Evolutionary conservation across 1,284 basidiomycete species (phyloP).

Genomic region (Ceratobasidium theobromae): DNA sequence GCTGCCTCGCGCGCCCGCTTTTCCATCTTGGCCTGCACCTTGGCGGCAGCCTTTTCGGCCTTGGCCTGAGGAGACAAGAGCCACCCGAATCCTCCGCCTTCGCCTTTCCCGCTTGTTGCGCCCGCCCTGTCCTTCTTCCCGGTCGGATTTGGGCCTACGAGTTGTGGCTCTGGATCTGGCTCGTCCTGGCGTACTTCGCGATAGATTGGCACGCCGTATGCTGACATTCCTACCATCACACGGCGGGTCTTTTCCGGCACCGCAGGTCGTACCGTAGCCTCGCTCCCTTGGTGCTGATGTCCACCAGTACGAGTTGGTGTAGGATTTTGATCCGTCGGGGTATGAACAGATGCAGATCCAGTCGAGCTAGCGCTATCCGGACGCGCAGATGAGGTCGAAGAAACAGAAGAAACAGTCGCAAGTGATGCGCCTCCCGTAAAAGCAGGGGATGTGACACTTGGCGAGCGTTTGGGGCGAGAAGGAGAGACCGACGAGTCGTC

Average conservation of each 20-base stretch:
- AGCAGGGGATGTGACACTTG: background rate
- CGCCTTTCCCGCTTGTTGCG: slow-evolving; percentile 1
- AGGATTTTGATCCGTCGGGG: slow-evolving; percentile 6
- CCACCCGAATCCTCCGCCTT: slow-evolving; percentile 23
- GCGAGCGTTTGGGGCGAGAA: slow-evolving; percentile 2
- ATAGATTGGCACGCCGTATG: slow-evolving; percentile 28
- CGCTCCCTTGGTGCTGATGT: slow-evolving; percentile 26
- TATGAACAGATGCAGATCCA: slow-evolving; percentile 2
- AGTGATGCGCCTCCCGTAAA: slow-evolving; percentile 16
- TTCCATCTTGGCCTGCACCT: slow-evolving; percentile 28
- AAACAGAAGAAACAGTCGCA: slow-evolving; percentile 15
- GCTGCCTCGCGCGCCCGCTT: slow-evolving; percentile 26
- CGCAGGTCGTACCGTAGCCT: slow-evolving; percentile 15
- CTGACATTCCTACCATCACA: slow-evolving; percentile 28
- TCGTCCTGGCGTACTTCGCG: slow-evolving; percentile 19
- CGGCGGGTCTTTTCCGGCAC: slow-evolving; percentile 16
- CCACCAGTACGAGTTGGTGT: slow-evolving; percentile 1
- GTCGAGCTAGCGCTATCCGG: slow-evolving; percentile 21
- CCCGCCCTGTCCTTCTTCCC: slow-evolving; percentile 1
- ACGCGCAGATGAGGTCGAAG: slow-evolving; percentile 12
- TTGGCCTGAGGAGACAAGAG: slow-evolving; percentile 26
- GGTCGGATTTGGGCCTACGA: background rate
- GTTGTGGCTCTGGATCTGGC: background rate
- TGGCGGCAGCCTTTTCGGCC: slow-evolving; percentile 27
- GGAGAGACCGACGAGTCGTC: slow-evolving; percentile 15